A percentile compares a stretch with the other conserved stretches of the same genome.
Evolutionary conservation across 306 rosid genomes (phyloP).

Genomic region (Vigna hirtella): DNA sequence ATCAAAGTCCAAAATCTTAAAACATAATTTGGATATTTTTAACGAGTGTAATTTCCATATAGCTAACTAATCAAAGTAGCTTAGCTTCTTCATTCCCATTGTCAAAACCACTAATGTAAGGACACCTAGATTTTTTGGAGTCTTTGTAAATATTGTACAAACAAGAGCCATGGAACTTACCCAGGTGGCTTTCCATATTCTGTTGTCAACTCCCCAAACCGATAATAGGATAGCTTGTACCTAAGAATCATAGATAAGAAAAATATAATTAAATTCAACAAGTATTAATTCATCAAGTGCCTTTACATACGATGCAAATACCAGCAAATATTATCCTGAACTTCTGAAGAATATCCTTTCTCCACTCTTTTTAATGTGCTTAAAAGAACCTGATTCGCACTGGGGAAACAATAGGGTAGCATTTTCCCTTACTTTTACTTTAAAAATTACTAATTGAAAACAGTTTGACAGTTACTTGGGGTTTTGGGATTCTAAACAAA

Average conservation of each 20-base stretch:
- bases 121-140: slow-evolving; percentile 19
- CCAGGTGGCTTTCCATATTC: slow-evolving; percentile 99
- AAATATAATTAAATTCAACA: slow-evolving; percentile 26
- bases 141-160: slow-evolving; percentile 14
- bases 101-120: not conserved
- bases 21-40: not conserved
- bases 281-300: slow-evolving; percentile 1
- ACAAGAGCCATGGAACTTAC: slow-evolving; percentile 55
- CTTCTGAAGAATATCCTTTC: not conserved
- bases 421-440: not conserved
- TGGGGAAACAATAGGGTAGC: slow-evolving; percentile 12
- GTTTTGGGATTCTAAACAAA: not conserved
- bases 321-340: slow-evolving; percentile 8
- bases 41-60: not conserved
- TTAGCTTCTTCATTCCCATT: slow-evolving; percentile 14
- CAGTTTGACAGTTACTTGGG: not conserved
- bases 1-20: not conserved
- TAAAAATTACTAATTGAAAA: not conserved
- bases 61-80: slow-evolving; percentile 20
- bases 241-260: slow-evolving; percentile 51
- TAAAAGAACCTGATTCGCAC: not conserved
- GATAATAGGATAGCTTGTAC: slow-evolving; percentile 95
- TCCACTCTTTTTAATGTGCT: not conserved
- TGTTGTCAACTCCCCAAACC: slow-evolving; percentile 96
- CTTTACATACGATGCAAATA: slow-evolving; percentile 2